Evolutionary conservation across 108 stramenopile species (phyloP).

Genomic region (Pseudonitzschia pungens): DNA sequence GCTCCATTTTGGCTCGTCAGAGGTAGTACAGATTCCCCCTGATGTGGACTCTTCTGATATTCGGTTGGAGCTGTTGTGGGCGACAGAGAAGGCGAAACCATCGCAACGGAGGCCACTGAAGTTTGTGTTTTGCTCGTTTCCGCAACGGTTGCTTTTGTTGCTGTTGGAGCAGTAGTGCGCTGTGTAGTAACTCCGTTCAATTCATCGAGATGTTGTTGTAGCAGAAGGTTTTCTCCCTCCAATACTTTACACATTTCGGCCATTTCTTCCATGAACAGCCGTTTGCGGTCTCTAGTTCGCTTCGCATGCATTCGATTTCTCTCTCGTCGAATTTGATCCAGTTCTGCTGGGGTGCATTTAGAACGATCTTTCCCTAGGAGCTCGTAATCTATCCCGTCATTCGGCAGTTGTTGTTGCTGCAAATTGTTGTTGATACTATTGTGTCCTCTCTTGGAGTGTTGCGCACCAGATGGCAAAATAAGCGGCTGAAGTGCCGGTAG

Average conservation of each 20-base stretch:
- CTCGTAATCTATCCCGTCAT: constrained; percentile 86
- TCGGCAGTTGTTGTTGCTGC: constrained; percentile 20
- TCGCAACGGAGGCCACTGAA: background rate
- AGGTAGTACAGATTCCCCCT: constrained; percentile 17
- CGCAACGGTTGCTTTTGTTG: constrained; percentile 5
- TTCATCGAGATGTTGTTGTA: constrained; percentile 51
- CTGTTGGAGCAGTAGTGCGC: background rate
- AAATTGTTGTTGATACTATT: background rate
- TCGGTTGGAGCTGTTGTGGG: constrained; percentile 7
- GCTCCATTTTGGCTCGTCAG: constrained; percentile 38
- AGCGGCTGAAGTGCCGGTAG: constrained; percentile 75
- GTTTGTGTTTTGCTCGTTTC: background rate
- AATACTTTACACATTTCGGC: constrained; percentile 72
- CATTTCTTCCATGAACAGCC: constrained; percentile 85
- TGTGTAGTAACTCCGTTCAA: constrained; percentile 32
- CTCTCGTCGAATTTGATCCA: constrained; percentile 84
- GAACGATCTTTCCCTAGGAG: constrained; percentile 79
- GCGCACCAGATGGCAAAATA: constrained; percentile 69
- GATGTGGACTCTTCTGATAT: background rate
- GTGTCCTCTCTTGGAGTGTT: constrained; percentile 54
- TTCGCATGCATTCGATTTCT: constrained; percentile 93
- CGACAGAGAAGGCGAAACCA: constrained; percentile 20
- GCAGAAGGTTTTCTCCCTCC: constrained; percentile 67
- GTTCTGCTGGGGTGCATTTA: constrained; percentile 76
- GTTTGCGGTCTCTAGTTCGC: constrained; percentile 81